Conservation (phyloP, 352 stramenopile species). For the Globisporangium nagaii region DNA sequence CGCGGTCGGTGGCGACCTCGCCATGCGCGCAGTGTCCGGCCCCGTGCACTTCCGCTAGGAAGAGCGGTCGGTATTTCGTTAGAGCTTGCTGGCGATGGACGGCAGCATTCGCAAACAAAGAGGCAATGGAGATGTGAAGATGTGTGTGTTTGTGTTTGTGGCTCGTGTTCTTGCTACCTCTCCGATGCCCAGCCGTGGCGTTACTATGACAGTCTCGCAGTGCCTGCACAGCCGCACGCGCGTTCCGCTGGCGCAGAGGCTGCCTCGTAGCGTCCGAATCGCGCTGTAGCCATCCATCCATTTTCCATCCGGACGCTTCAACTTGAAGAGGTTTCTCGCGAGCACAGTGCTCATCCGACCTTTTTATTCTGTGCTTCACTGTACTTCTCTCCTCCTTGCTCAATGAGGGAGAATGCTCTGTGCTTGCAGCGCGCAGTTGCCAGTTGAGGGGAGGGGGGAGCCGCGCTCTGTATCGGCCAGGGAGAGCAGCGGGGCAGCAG, state of each 20-base stretch:
- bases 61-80: neutral
- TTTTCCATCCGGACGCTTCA: neutral
- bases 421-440: neutral
- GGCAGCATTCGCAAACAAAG: too few species aligned
- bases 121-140: too few species aligned
- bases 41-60: conserved; percentile 35
- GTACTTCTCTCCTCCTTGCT: neutral
- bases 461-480: neutral
- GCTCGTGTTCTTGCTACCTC: too few species aligned
- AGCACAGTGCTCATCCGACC: neutral
- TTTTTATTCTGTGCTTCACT: neutral
- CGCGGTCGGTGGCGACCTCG: conserved; percentile 60
- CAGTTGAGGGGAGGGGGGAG: neutral
- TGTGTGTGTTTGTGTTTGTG: too few species aligned
- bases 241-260: too few species aligned
- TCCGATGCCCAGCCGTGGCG: too few species aligned
- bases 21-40: conserved; percentile 24
- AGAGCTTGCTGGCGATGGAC: neutral
- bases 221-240: too few species aligned
- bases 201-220: too few species aligned
- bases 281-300: neutral
- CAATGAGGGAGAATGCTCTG: neutral
- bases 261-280: too few species aligned
- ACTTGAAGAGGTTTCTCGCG: neutral
- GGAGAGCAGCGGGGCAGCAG: neutral